Percentiles rank a stretch among this genome's conserved stretches.
These are phyloP conservation scores for Bromus sterilis DNA, from an alignment of 176 grass and related monocot genomes.

Conservation along the genomic window DNA sequence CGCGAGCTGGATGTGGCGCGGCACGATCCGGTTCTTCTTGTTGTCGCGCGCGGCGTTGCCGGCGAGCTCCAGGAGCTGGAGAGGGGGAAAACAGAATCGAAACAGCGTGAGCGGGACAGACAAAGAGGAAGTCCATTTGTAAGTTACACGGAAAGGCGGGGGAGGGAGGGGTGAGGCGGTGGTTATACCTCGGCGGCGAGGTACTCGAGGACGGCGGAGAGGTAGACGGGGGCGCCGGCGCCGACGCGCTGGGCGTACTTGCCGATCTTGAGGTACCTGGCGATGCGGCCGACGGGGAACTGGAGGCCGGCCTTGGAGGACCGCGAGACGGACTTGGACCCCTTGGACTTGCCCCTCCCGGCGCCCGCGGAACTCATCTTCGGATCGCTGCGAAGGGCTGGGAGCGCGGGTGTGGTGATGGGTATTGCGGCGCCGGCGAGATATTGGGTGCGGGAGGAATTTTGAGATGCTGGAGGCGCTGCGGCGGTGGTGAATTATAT, in stretches of 20 bases:
- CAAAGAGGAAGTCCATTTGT: not conserved
- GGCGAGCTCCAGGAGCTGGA: slow-evolving; percentile 48
- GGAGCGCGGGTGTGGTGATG: not conserved
- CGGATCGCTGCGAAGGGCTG: not conserved
- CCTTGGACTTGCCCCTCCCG: slow-evolving; percentile 45
- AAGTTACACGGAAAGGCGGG: not conserved
- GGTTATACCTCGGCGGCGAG: slow-evolving; percentile 78
- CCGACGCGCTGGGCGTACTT: slow-evolving; percentile 81
- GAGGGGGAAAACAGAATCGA: not conserved
- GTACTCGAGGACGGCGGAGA: slow-evolving; percentile 84
- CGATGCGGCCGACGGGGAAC: slow-evolving; percentile 79
- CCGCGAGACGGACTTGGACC: slow-evolving; percentile 32
- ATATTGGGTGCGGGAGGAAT: not conserved
- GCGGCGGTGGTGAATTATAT: not conserved
- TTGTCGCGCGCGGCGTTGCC: slow-evolving; percentile 62
- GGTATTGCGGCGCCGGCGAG: too few relatives aligned
- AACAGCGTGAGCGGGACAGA: not conserved
- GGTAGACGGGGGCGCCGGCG: slow-evolving; percentile 60
- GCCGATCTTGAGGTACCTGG: slow-evolving; percentile 65
- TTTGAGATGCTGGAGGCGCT: not conserved
- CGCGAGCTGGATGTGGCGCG: slow-evolving; percentile 59
- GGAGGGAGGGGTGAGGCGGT: not conserved
- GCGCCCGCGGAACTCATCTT: slow-evolving; percentile 42
- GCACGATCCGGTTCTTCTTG: slow-evolving; percentile 65
- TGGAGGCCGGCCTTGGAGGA: slow-evolving; percentile 65